These are phyloP conservation scores for Pisolithus thermaeus DNA, from an alignment of 1,284 basidiomycete species.

Conservation along the genomic window DNA sequence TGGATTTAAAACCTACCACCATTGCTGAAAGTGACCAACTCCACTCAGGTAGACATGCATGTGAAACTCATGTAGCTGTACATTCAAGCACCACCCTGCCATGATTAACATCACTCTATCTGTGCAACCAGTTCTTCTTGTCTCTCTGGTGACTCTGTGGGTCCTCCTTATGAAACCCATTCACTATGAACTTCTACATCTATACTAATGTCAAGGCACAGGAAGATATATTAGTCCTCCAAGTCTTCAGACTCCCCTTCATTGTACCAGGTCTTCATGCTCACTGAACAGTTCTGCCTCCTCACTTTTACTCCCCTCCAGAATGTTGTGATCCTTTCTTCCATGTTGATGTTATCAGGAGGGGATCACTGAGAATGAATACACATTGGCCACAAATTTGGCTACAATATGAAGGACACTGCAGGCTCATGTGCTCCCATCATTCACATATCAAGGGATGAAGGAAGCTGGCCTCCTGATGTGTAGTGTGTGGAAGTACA, in stretches of 20 bases:
- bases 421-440: slow-evolving; percentile 51
- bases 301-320: slow-evolving; percentile 38
- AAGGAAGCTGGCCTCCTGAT: slow-evolving; percentile 24
- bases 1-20: no score
- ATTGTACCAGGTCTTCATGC: slow-evolving; percentile 56
- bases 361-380: slow-evolving; percentile 62
- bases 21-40: no score
- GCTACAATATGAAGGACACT: slow-evolving; percentile 67
- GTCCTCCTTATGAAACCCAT: no score
- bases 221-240: no score
- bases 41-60: no score
- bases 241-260: slow-evolving; percentile 11
- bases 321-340: slow-evolving; percentile 70
- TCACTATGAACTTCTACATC: no score
- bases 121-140: no score
- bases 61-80: no score
- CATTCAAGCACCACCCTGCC: no score
- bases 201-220: no score
- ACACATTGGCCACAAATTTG: slow-evolving; percentile 58
- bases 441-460: slow-evolving; percentile 33
- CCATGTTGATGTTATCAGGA: slow-evolving; percentile 64
- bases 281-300: slow-evolving; percentile 54
- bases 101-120: no score
- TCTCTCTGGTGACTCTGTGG: no score
- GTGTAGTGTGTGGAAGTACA: slow-evolving; percentile 32